Evolutionary conservation across 495 filamentous ascomycete genomes (phyloP), one percentile per base, ranked within the genome.

Genomic region (Podospora appendiculata): DNA sequence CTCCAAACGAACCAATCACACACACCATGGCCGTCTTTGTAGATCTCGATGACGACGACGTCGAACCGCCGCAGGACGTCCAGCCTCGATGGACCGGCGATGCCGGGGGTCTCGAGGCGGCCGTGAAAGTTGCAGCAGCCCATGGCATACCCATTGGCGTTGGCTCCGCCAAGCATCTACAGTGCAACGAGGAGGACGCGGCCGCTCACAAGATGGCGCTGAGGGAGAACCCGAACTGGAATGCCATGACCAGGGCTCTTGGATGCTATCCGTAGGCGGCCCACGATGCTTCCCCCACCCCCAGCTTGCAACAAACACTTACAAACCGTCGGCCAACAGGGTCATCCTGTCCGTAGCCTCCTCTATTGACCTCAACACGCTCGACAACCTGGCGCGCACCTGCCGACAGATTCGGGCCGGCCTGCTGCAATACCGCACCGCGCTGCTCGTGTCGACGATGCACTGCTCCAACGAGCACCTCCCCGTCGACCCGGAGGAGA

Each of bases 191-290:
- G 43, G 41, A 43, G 13, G 19, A 38, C 19, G 63, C 51, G 51
- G 57, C 57, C 41, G 63, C 56, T 53, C 51, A 57, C 41, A 50
- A 56, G 42, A 54, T 58, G 32, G 52, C 54, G 44, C 69, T 67
- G 54, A 72, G 74, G 60, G 72, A 78, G 47, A 82, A 81, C 69
- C 80, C 75, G 42, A 91, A 89, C 62, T 64, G 76, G 60, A 86
- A 82, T 70, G 74, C 75, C 50, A 84, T 92, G 72, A 86, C 88
- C 33, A 78, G 81, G 62, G 85, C 87, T 56, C 74, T 96, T 70
- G 84, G 84, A 58, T 93, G 89, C 72, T 96, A 96, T 79, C 90
- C 90, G 90, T 96, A 76, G 58, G 75, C 69, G 59, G 54, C 59
- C 25, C 25, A 25, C 5, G 25, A 25, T 25, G 25, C 5, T 25